Base-by-base conservation (phyloP, 108 stramenopile species). In the Skeletonema tropicum region DNA sequence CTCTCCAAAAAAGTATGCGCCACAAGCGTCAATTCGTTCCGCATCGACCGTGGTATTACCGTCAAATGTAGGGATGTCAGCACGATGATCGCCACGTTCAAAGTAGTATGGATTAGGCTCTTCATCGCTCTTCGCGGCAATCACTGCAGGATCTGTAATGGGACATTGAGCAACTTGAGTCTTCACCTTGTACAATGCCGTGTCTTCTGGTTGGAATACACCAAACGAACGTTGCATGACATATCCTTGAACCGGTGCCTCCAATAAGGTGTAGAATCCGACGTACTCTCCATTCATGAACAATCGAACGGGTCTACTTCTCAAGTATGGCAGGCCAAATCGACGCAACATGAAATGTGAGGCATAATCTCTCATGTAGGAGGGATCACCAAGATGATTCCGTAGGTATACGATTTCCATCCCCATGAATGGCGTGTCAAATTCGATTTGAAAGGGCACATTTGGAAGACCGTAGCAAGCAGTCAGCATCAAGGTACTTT, bases 241-340 rank as follows among this genome's bases (percentile, higher is more conserved):
- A 62, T 70, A 70, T 12, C 62, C 68, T 57, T 70, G 68, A 57
- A 17, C 59, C 6, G 68, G 68, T 23, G 68, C 68, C 68, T 70
- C 68, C 68, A 70, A 21, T 25, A 57, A 32, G n/a, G 45, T 31
- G 23, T 70, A 70, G 5, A 70, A 25, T 21, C 68, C 68, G 15
- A 70, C 52, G 14, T 70, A 61, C 45, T 60, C 68, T 30, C 60
- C 68, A 33, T 70, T 70, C 60, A 70, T 60, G 68, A 12, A 70
- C 30, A 70, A 25, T 1, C 68, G 60, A 15, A 61, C 68, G 10
- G 68, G 60, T 35, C 68, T 60, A 6, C 60, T 61, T 5, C 68
- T 60, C 57, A 70, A 61, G 52, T 70, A 62, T 31, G 68, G 68
- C 5, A 70, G 58, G 7, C 68, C 68, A 21, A 57, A 70, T 6